Evolutionary conservation across 116 monocot species (phyloP), one percentile per base, ranked within the genome.

Genomic region (Phalaenopsis hybrid): DNA sequence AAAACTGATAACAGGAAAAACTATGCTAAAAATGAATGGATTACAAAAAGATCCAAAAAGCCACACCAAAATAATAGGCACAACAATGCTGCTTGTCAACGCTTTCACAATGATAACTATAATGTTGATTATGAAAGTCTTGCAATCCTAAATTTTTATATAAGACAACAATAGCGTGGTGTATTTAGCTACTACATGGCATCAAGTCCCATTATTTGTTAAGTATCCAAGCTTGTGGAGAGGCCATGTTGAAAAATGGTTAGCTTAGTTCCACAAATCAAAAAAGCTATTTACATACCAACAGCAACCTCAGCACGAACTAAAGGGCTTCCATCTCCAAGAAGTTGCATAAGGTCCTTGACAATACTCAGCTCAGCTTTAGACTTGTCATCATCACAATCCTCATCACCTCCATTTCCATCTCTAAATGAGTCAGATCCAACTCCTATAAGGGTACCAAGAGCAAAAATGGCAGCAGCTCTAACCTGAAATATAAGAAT

Each of bases 251-350:
- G 17, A 73, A 33, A 37, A 37, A 41, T 73, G 73, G 11, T 73
- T 16, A 6, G 7, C 16, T 46, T 46, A 45, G 45, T 23, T 75
- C 7, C 46, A 75, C 18, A n/a, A 16, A 75, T 34, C 41, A 51
- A 52, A 77, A 51, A 12, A 77, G 0, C 5, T 12, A 77, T 76
- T 45, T n/a, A 83, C 90, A 85, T 92, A 98, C 98, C 98, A 82
- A 88, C 88, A 80, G 89, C 90, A 85, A 98, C 85, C 87, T 98
- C 98, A 86, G 92, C 89, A 74, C 98, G 88, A 83, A 98, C 98
- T 25, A 98, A 87, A 33, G 98, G 93, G 79, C 95, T 98, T 78
- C 98, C 95, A 89, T 98, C 98, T 45, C 81, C 81, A 88, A 84
- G 87, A 83, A 83, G 84, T 85, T 89, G 90, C 44, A 95, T 80